phyloP scores from a whole-genome alignment of 257 asterid genomes.

The Buddleja alternifolia region DNA sequence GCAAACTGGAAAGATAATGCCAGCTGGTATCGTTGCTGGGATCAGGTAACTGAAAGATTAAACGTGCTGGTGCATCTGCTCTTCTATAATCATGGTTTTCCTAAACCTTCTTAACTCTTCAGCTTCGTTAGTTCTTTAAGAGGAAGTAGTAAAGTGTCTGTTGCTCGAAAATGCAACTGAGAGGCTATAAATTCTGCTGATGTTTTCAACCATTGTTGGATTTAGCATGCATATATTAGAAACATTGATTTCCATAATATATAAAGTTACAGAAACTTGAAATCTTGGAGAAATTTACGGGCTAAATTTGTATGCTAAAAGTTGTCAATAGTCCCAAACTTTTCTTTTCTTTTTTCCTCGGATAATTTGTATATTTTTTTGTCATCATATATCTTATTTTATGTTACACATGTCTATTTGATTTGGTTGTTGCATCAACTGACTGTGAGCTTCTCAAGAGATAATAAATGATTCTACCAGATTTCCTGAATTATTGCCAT shows the following conservation, averaged over 20 bases:
- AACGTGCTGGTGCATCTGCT: slow-evolving; percentile 4
- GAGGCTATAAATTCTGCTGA: neutral
- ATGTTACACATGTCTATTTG: neutral
- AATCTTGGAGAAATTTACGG: neutral
- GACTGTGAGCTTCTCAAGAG: neutral
- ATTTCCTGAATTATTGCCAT: slow-evolving; percentile 2
- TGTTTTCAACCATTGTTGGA: neutral
- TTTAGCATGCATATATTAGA: neutral
- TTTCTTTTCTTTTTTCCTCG: no score
- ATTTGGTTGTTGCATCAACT: neutral
- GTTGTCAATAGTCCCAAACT: neutral
- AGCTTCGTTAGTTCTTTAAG: no score
- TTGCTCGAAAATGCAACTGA: neutral
- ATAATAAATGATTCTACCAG: neutral
- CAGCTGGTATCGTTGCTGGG: slow-evolving; percentile 93
- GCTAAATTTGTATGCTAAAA: neutral
- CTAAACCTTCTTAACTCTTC: neutral
- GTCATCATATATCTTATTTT: neutral
- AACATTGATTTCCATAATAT: neutral
- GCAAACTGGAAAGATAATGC: slow-evolving; percentile 87
- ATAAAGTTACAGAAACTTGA: neutral
- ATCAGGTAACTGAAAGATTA: slow-evolving; percentile 60
- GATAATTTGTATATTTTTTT: neutral
- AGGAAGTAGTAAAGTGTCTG: no score
- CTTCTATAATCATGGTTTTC: neutral